These are phyloP conservation scores for Cucumis sativus DNA, from an alignment of 306 rosid genomes.

Conservation along the genomic window DNA sequence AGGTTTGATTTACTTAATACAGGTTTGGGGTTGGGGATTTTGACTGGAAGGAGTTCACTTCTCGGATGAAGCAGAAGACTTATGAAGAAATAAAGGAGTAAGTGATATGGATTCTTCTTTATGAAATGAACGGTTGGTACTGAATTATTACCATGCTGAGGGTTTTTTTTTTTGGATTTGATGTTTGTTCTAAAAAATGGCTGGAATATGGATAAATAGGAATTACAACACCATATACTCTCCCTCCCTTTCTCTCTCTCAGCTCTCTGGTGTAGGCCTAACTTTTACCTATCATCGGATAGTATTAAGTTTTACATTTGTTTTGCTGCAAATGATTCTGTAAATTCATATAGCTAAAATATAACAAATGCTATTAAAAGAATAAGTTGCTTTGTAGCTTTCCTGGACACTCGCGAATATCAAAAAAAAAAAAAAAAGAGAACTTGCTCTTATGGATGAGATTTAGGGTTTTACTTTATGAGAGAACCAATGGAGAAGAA, in stretches of 20 bases:
- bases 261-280: not conserved
- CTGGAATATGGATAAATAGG: not conserved
- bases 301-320: not conserved
- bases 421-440: not conserved
- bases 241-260: not conserved
- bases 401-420: too few species aligned
- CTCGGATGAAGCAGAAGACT: conserved; percentile 90
- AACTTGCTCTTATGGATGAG: not conserved
- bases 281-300: not conserved
- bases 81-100: conserved; percentile 83
- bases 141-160: not conserved
- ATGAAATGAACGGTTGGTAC: not conserved
- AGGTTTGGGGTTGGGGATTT: conserved; percentile 91
- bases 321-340: not conserved
- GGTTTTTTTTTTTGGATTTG: not conserved
- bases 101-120: conserved; percentile 6
- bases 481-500: not conserved
- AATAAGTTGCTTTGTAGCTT: not conserved
- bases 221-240: not conserved
- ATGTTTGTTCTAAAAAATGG: not conserved
- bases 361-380: not conserved
- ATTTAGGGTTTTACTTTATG: not conserved
- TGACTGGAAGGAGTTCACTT: conserved; percentile 85
- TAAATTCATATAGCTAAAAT: not conserved
- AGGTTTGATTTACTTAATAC: conserved; percentile 19